Evolutionary conservation across 192 early-diverging fungal genomes (phyloP), one percentile per base, ranked within the genome.

Genomic region (Gryganskiella cystojenkinii): DNA sequence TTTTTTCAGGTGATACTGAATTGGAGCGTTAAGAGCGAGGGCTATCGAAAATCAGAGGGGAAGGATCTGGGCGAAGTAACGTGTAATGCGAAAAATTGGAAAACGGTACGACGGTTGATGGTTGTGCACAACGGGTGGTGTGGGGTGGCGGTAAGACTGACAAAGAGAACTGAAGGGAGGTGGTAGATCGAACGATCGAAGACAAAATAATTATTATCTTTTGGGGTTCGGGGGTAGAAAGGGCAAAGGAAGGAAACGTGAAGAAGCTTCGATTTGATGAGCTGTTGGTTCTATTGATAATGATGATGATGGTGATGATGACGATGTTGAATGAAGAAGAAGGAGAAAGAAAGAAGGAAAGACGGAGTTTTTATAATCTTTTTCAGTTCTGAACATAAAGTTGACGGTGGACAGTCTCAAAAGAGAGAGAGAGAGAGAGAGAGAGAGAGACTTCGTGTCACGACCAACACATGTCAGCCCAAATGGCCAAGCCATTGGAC

Each of bases 201-300:
- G 64, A 28, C 64, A 67, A 67, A 67, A 67, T 67, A 67, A 67
- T 67, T 67, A 67, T 67, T 46, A 33, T 28, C 64, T 49, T 57
- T 54, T 57, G 54, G 44, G 56, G 64, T 53, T 11, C 14, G 19
- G 24, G n/a, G 19, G n/a, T 22, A 34, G 28, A 30, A 25, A 8
- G 37, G 37, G 30, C 27, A 20, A 43, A 4, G 22, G 35, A 10
- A 35, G n/a, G 14, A 56, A 33, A 30, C 27, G 24, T 14, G 15
- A 33, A 20, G 13, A 35, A 20, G 33, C 31, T 35, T 35, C 17
- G 47, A 50, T 15, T 6, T 6, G 19, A 5, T 6, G 47, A 50
- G 22, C 14, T 50, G 14, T 15, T n/a, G n/a, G n/a, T n/a, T n/a
- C 47, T 50, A 6, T 5, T 14, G 47, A 22, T 20, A 22, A 50